Base-by-base conservation (phyloP, 305 asterid genomes). In the Lippia alba region DNA sequence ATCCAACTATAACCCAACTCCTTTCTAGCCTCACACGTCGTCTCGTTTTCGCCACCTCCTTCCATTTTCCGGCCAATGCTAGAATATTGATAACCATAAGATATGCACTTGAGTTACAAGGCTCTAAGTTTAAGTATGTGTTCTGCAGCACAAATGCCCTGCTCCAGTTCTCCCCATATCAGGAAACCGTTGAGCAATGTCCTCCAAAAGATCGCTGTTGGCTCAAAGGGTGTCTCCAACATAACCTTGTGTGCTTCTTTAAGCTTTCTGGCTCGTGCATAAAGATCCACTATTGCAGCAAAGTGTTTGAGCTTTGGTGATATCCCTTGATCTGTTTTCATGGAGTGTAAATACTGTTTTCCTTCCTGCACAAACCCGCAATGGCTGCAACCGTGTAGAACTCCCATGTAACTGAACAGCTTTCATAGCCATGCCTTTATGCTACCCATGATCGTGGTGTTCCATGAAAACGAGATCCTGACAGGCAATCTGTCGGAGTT, bases 1-100 rank as follows among this genome's bases (percentile, higher is more conserved):
- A 83, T 66, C 87, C 85, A 80, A 81, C 81, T 80, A 70, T 63
- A 75, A 44, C 81, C 81, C 7, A 81, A 72, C 75, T 80, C 87
- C 65, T 83, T 82, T 56, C 49, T 64, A 6, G 73, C 67, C 61
- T 69, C 84, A 82, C 75, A 14, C 56, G 45, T 58, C 8, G 61
- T 30, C 83, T 75, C 66, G 70, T 75, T 51, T 66, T 63, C 6
- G 63, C 69, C 56, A 77, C 83, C 44, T 79, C 84, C 19, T 49
- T 56, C 54, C 56, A 64, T 71, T 80, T 80, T 24, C 85, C 85
- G 8, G 68, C 74, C 70, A 69, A 64, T 8, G 57, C 66, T 54
- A 72, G 75, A 70, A 80, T 75, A 57, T 78, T 73, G 1, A 79
- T 67, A 7, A 75, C 69, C 62, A 79, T 80, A 48, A 73, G 67